phyloP scores from a whole-genome alignment of 306 rosid genomes.

The Cucurbita maxima region DNA sequence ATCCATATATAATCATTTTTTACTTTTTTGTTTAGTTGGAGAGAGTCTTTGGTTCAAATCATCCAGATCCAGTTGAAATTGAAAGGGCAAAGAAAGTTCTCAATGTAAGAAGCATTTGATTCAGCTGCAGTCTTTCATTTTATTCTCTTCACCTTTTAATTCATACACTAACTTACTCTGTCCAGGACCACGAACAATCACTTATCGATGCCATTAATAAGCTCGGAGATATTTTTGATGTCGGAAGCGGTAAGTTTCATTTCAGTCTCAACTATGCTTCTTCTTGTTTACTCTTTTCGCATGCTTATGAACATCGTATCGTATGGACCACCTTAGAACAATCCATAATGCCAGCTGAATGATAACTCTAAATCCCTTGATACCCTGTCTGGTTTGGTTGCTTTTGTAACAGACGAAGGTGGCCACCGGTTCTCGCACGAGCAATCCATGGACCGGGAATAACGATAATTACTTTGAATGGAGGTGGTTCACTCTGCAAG shows the following conservation, averaged over 20 bases:
- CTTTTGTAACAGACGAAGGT: slow-evolving; percentile 37
- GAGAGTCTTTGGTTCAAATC: slow-evolving; percentile 65
- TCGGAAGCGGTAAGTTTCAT: slow-evolving; percentile 55
- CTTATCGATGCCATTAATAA: slow-evolving; percentile 72
- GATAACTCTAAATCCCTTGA: background rate
- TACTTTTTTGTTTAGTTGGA: slow-evolving; percentile 44
- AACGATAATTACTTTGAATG: background rate
- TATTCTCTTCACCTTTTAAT: background rate
- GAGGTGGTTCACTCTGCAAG: slow-evolving; percentile 3
- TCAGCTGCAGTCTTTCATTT: background rate
- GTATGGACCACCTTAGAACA: background rate
- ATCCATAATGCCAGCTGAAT: background rate
- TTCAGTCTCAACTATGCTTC: background rate
- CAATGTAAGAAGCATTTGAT: slow-evolving; percentile 34
- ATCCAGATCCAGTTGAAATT: slow-evolving; percentile 69
- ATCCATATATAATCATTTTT: background rate
- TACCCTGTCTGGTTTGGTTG: slow-evolving; percentile 7
- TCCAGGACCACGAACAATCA: slow-evolving; percentile 87
- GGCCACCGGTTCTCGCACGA: slow-evolving; percentile 37
- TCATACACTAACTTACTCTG: slow-evolving; percentile 5
- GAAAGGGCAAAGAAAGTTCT: slow-evolving; percentile 73
- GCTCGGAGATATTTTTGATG: slow-evolving; percentile 67
- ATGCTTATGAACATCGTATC: background rate
- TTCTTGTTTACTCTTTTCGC: background rate
- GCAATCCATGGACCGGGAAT: slow-evolving; percentile 36